A percentile compares a stretch with the other conserved stretches of the same genome.
phyloP scores from a whole-genome alignment of 768 basidiomycete species.

The Rhizopogon salebrosus region DNA sequence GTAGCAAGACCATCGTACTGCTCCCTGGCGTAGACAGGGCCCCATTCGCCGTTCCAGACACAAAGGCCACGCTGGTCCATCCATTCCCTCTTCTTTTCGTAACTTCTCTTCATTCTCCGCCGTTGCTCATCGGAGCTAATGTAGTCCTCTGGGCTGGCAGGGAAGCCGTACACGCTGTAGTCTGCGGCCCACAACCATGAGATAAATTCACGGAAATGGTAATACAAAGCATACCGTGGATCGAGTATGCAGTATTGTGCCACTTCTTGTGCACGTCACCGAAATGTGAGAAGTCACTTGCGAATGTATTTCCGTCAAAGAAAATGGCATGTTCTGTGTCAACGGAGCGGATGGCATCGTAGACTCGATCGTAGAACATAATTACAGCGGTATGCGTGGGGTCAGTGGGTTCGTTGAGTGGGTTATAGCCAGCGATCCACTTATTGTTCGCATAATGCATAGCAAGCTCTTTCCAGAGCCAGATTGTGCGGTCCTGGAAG shows the following conservation, averaged over 20 bases:
- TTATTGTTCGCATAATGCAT: slow-evolving; percentile 70
- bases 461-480: slow-evolving; percentile 76
- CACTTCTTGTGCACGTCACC: slow-evolving; percentile 57
- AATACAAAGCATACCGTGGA: slow-evolving; percentile 47
- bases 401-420: slow-evolving; percentile 78
- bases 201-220: background rate
- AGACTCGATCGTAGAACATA: slow-evolving; percentile 61
- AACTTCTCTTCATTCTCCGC: slow-evolving; percentile 47
- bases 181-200: slow-evolving; percentile 9
- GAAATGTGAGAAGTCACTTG: slow-evolving; percentile 71
- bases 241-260: slow-evolving; percentile 71
- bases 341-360: slow-evolving; percentile 63
- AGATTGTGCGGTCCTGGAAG: slow-evolving; percentile 73
- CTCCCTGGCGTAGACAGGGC: slow-evolving; percentile 71
- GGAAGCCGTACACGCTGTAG: slow-evolving; percentile 59
- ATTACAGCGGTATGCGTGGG: slow-evolving; percentile 59
- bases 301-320: slow-evolving; percentile 83
- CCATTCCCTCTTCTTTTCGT: slow-evolving; percentile 73
- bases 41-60: slow-evolving; percentile 82
- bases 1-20: slow-evolving; percentile 55
- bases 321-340: slow-evolving; percentile 73
- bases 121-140: slow-evolving; percentile 48
- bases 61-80: slow-evolving; percentile 63
- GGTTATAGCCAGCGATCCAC: slow-evolving; percentile 87
- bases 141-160: slow-evolving; percentile 50